Evolutionary conservation across 306 rosid species (phyloP), one percentile per base, ranked within the genome.

Genomic region (Quercus glauca): DNA sequence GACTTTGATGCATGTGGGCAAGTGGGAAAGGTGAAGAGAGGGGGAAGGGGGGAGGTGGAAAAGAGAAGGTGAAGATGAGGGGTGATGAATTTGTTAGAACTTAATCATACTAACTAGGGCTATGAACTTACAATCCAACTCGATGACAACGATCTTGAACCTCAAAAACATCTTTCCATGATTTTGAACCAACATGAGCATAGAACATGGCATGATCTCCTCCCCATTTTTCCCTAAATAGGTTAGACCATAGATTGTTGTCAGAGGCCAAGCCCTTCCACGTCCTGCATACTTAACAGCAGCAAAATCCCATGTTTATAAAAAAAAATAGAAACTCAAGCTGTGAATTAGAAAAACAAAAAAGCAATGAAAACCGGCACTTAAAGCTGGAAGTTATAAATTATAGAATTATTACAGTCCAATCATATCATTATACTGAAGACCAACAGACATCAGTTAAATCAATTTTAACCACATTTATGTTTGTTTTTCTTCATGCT

Each of bases 191-290:
- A 19, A 26, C 43, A 4, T 90, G 97, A 71, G 83, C 83, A 80
- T 88, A 84, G 73, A 88, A 87, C 37, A 80, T 78, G 21, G 91
- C 90, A 37, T 73, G 82, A 33, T 86, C 88, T 69, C 35, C 97
- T 63, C 97, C 94, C 97, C 94, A 92, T 86, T 94, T 88, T 87
- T 90, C 92, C 89, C 79, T 83, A 65, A 88, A 92, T 77, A 92
- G 89, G 55, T 80, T 89, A 43, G 79, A 86, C 97, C 97, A 92
- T 5, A 90, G 84, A 75, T 29, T 64, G 81, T 89, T 49, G 64
- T 89, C 88, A 4, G 93, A 81, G 55, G 90, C 90, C 78, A 92
- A 81, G 21, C 78, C 71, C 81, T 86, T 92, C 97, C 94, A 92
- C 73, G 82, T 90, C 85, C 88, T 86, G 81, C 93, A 83, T 9